Evolutionary conservation across 179 eudicot genomes (phyloP).

Genomic region (Patellifolia procumbens): DNA sequence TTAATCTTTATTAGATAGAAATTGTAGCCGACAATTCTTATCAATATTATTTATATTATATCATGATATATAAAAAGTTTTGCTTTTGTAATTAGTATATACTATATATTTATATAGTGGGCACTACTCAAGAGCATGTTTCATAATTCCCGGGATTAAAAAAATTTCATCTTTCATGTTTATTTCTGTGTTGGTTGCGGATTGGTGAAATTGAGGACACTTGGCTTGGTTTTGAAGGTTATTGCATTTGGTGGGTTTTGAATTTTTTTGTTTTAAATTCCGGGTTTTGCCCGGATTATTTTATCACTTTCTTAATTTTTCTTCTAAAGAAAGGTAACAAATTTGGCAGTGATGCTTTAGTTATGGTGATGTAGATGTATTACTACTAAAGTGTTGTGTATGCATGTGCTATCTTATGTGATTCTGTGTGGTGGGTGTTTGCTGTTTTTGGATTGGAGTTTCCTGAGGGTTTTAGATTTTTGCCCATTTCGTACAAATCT

Average conservation of each 20-base stretch:
- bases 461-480: constrained; percentile 25
- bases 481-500: constrained; percentile 20
- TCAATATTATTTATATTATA: too few relatives aligned
- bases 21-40: not conserved
- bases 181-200: too few relatives aligned
- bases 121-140: constrained; percentile 19
- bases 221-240: not conserved
- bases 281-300: not conserved
- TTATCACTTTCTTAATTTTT: not conserved
- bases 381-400: not conserved
- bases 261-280: not conserved
- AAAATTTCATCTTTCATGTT: too few relatives aligned
- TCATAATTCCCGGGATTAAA: constrained; percentile 17
- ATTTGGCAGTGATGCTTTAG: not conserved
- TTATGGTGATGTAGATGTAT: constrained; percentile 8
- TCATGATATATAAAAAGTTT: not conserved
- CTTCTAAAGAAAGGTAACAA: not conserved
- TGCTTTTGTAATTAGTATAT: too few relatives aligned
- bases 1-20: not conserved
- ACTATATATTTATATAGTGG: too few relatives aligned
- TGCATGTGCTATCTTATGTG: constrained; percentile 33
- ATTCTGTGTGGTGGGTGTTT: constrained; percentile 23
- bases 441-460: constrained; percentile 23
- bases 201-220: too few relatives aligned
- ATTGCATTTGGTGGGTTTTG: constrained; percentile 6